phyloP scores from a whole-genome alignment of 2,329 filamentous ascomycete genomes.

The Penicillium sp. region DNA sequence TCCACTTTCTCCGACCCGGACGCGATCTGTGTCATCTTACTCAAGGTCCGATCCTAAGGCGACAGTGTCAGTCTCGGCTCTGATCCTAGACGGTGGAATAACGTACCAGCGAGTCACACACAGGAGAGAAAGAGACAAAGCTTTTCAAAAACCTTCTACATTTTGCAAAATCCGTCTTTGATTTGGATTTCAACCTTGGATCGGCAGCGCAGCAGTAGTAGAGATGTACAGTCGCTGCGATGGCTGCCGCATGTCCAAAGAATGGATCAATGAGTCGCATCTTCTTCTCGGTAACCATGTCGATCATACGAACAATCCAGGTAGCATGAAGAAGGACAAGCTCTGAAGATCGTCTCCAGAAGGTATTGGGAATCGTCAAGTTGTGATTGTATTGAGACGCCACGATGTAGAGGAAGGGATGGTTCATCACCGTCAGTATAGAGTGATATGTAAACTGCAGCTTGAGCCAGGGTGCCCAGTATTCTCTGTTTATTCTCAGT shows the following conservation, averaged over 20 bases:
- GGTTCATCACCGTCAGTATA: constrained; percentile 50
- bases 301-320: constrained; percentile 52
- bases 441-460: constrained; percentile 52
- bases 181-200: constrained; percentile 48
- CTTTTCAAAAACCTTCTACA: constrained; percentile 48
- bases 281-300: constrained; percentile 51
- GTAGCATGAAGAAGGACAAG: constrained; percentile 50
- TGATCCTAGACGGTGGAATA: neutral
- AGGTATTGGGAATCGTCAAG: constrained; percentile 50
- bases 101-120: constrained; percentile 45
- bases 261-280: constrained; percentile 49
- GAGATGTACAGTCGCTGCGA: constrained; percentile 51
- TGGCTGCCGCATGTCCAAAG: constrained; percentile 49
- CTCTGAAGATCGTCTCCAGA: constrained; percentile 51
- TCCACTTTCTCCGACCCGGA: constrained; percentile 47
- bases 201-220: constrained; percentile 52
- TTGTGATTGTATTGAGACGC: constrained; percentile 51
- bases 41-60: constrained; percentile 44
- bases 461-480: constrained; percentile 52
- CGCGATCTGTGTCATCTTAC: constrained; percentile 48
- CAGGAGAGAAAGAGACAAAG: constrained; percentile 47
- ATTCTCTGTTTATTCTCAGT: constrained; percentile 43
- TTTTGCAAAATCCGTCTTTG: constrained; percentile 50
- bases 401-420: constrained; percentile 52
- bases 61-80: constrained; percentile 7